phyloP scores from a whole-genome alignment of 1,284 basidiomycete species.

The Fistulinella cinereoalba region DNA sequence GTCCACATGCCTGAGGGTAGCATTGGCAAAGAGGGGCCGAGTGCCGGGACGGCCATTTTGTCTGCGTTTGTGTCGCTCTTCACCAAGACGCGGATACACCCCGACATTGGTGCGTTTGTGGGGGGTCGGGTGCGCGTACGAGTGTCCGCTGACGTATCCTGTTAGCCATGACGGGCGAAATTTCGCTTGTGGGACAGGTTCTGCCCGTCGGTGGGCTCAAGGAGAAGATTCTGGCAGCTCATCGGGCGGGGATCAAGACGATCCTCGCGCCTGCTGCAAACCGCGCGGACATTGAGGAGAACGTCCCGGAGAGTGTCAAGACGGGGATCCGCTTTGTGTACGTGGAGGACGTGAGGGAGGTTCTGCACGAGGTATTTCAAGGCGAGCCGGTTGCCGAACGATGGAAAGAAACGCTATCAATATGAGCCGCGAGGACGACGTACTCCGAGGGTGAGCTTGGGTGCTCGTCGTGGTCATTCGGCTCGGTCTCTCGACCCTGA shows the following conservation, averaged over 20 bases:
- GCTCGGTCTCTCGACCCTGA: not conserved
- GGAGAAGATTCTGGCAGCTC: constrained; percentile 94
- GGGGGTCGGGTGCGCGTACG: not conserved
- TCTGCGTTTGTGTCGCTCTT: constrained; percentile 91
- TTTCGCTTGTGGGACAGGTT: constrained; percentile 89
- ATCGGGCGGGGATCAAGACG: constrained; percentile 90
- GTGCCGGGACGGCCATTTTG: constrained; percentile 91
- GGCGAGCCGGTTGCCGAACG: constrained; percentile 57
- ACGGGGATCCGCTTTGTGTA: constrained; percentile 90
- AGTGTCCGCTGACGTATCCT: constrained; percentile 3
- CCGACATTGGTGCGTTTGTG: constrained; percentile 73
- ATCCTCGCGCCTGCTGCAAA: constrained; percentile 87
- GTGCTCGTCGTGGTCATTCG: too few relatives aligned
- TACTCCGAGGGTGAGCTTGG: too few relatives aligned
- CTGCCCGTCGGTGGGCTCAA: constrained; percentile 92
- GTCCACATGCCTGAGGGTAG: constrained; percentile 97
- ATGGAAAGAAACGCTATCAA: constrained; percentile 60
- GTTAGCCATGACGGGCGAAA: constrained; percentile 94
- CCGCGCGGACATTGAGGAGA: constrained; percentile 90
- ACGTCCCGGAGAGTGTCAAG: constrained; percentile 93
- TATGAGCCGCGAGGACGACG: constrained; percentile 8
- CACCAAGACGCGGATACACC: constrained; percentile 77
- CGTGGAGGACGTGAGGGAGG: constrained; percentile 87
- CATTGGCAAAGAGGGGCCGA: constrained; percentile 97
- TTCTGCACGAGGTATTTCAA: constrained; percentile 81